Base-by-base conservation (phyloP, 2,329 filamentous ascomycete genomes). In the Orbilia javanica region DNA sequence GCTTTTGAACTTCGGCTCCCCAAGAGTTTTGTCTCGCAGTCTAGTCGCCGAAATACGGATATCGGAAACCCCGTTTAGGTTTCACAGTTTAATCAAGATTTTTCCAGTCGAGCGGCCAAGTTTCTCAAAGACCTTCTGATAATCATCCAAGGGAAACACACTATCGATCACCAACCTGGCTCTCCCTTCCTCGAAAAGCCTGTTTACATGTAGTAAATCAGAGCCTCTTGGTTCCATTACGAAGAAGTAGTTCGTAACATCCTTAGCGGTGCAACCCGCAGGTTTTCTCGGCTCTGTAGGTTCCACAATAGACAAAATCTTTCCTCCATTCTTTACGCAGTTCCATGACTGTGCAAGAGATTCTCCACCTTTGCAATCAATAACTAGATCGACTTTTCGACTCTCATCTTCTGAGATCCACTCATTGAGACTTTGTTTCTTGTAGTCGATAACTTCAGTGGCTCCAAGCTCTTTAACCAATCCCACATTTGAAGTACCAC, bases 291-390 rank as follows among this genome's bases (percentile, higher is more conserved):
- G 74, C 5, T 82, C 82, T 0, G 84, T 83, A 20, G 81, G 72
- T 50, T 80, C 82, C 11, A 81, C 82, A 48, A 85, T 81, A 65
- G 83, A 84, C 20, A 85, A 65, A 27, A 86, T 73, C 6, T 80
- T 80, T 0, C 84, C 84, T 2, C 83, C 83, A 11, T 83, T 80
- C 68, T 82, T 83, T 25, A 85, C 81, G 0, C 82, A 84, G 10
- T 79, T 64, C 84, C 84, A 86, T 75, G 82, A 82, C 0, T 81
- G 80, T 8, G 71, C 75, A 55, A 85, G 80, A 29, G 83, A 82
- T 15, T 81, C 78, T 20, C 84, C 84, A n/a, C 84, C 84, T 31
- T 84, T 80, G 73, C 84, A 83, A 78, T 85, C 84, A 15, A 85
- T 34, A 1, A 85, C 81, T 2, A 85, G 72, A 62, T 85, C 84